Evolutionary conservation across 768 basidiomycete species (phyloP).

Genomic region (Xerocomellus chrysenteron): DNA sequence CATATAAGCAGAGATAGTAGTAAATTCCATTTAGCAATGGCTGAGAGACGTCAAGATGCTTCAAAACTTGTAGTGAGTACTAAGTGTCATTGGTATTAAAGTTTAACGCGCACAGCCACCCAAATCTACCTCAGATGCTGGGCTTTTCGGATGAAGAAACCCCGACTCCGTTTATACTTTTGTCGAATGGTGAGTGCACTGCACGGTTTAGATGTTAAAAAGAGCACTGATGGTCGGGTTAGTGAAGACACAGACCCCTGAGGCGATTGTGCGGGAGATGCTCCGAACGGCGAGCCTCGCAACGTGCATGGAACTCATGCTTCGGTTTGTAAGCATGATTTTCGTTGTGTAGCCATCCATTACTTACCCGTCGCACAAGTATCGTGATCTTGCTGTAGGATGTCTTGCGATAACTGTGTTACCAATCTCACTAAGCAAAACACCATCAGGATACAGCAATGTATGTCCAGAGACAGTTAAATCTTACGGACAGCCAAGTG

Average conservation of each 20-base stretch:
- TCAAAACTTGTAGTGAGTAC: slow-evolving; percentile 48
- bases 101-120: slow-evolving; percentile 36
- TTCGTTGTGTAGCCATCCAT: neutral
- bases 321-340: slow-evolving; percentile 32
- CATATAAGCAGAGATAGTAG: neutral
- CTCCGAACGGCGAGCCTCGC: slow-evolving; percentile 39
- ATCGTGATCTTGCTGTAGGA: slow-evolving; percentile 40
- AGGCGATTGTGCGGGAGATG: slow-evolving; percentile 37
- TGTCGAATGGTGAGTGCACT: slow-evolving; percentile 42
- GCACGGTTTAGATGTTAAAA: neutral
- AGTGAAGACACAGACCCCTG: slow-evolving; percentile 46
- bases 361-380: slow-evolving; percentile 28
- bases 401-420: neutral
- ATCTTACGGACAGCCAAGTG: slow-evolving; percentile 37
- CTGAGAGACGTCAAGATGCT: slow-evolving; percentile 48
- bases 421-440: neutral
- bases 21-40: slow-evolving; percentile 40
- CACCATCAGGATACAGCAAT: slow-evolving; percentile 39
- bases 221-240: neutral
- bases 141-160: slow-evolving; percentile 47
- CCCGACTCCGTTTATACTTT: slow-evolving; percentile 50
- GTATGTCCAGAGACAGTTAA: slow-evolving; percentile 44
- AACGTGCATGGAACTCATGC: slow-evolving; percentile 35
- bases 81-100: neutral
- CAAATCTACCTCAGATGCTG: slow-evolving; percentile 53